Evolutionary conservation across 129 eudicot genomes (phyloP).

Genomic region (Calendula officinalis): DNA sequence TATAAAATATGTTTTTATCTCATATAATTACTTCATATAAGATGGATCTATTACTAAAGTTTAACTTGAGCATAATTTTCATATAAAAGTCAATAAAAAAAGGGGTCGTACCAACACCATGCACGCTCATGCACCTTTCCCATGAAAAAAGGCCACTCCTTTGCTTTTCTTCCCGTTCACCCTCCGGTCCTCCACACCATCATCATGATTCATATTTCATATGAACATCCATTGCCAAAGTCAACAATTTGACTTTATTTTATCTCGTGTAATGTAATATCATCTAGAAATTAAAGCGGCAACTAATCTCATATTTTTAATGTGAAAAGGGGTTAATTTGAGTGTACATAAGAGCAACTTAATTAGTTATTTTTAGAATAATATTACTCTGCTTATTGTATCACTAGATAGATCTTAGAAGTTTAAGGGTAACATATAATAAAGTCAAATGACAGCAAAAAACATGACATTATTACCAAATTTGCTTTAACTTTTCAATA

Average conservation of each 20-base stretch:
- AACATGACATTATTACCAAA: too few species aligned
- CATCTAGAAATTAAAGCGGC: background rate
- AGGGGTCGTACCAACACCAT: conserved; percentile 47
- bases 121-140: conserved; percentile 65
- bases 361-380: too few species aligned
- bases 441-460: too few species aligned
- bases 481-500: too few species aligned
- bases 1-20: too few species aligned
- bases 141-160: conserved; percentile 33
- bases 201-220: conserved; percentile 5
- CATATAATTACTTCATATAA: too few species aligned
- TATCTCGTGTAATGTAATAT: background rate
- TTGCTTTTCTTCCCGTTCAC: background rate
- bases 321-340: background rate
- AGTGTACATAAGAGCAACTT: too few species aligned
- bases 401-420: too few species aligned
- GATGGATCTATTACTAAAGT: too few species aligned
- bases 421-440: too few species aligned
- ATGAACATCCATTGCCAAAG: conserved; percentile 7
- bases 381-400: too few species aligned
- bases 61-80: background rate
- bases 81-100: conserved; percentile 6
- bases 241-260: conserved; percentile 24
- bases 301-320: background rate
- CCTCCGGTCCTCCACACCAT: background rate